Percentiles rank a stretch among this genome's conserved stretches.
Conservation (phyloP, 2,329 filamentous ascomycete species). For the Colletotrichum musicola region DNA sequence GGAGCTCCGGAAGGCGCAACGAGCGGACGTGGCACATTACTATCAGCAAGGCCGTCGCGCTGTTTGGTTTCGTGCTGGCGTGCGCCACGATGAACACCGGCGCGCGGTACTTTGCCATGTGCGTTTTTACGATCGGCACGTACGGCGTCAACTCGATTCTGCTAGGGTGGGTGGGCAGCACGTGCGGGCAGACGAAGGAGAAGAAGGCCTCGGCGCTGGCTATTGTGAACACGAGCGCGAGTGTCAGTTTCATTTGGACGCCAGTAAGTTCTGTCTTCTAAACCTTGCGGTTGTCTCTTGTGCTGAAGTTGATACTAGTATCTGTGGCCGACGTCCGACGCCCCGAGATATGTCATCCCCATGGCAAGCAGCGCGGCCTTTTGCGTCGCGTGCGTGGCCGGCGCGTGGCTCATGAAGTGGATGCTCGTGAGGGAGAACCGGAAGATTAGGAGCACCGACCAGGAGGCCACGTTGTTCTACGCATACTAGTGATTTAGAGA, state of each 20-base stretch:
- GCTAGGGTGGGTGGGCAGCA: conserved; percentile 51
- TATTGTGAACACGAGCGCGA: conserved; percentile 44
- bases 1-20: conserved; percentile 53
- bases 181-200: conserved; percentile 54
- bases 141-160: conserved; percentile 51
- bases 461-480: conserved; percentile 33
- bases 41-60: conserved; percentile 53
- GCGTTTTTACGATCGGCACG: conserved; percentile 47
- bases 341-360: conserved; percentile 54
- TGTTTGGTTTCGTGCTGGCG: conserved; percentile 43
- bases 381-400: conserved; percentile 41
- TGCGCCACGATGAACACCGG: conserved; percentile 48
- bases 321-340: conserved; percentile 53
- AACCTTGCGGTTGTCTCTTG: background rate
- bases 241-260: conserved; percentile 40
- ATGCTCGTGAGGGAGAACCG: conserved; percentile 43
- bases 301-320: conserved; percentile 42
- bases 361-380: conserved; percentile 44
- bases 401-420: conserved; percentile 43
- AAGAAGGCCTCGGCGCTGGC: conserved; percentile 53
- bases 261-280: conserved; percentile 7
- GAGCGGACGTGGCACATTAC: conserved; percentile 63
- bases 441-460: conserved; percentile 37
- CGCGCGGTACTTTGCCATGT: conserved; percentile 46
- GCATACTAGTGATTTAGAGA: conserved; percentile 18